Evolutionary conservation across 2,329 filamentous ascomycete species (phyloP), one percentile per base, ranked within the genome.

Genomic region (Neopestalotiopsis clavispora): DNA sequence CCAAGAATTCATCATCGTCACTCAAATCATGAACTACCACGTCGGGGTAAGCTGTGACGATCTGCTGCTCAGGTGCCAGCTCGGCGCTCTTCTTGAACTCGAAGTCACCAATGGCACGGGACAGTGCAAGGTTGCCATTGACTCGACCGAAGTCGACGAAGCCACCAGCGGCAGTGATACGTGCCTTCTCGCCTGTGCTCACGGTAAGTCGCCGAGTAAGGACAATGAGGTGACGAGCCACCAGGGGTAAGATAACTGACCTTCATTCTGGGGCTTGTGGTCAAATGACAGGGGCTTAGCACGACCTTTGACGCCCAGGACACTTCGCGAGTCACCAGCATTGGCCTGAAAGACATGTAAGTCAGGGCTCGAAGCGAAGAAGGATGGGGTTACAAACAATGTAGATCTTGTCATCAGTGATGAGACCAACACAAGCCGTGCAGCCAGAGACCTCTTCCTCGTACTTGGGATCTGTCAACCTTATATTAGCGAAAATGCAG

Each of bases 51-150:
- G 96, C 96, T 17, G 96, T 99, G 58, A 99, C 96, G 74, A 99
- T 98, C 82, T 99, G 96, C 79, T 97, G 94, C 84, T 99, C 96
- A n/a, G 96, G 96, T 3, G 95, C 91, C 62, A 99, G 90, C 78
- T 98, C 95, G 75, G 95, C 93, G 80, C 94, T 97, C 88, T 98
- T 98, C 89, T 99, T 99, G 89, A 99, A 99, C 81, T 99, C 96
- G 79, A 99, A 99, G 81, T 99, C 96, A 75, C 96, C 96, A 81
- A 99, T 98, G 75, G 96, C 96, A 81, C 96, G 93, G 71, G 96
- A 99, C 71, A 99, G 87, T 61, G 96, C 96, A 60, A 99, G 90
- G 82, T 99, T 99, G 80, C 96, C 96, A 81, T 99, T 99, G 76
- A 99, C 96, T 79, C 96, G 93, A 72, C 96, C 96, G 79, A 98